Conservation (phyloP, 306 rosid species). For the Sphenostylis stenocarpa region DNA sequence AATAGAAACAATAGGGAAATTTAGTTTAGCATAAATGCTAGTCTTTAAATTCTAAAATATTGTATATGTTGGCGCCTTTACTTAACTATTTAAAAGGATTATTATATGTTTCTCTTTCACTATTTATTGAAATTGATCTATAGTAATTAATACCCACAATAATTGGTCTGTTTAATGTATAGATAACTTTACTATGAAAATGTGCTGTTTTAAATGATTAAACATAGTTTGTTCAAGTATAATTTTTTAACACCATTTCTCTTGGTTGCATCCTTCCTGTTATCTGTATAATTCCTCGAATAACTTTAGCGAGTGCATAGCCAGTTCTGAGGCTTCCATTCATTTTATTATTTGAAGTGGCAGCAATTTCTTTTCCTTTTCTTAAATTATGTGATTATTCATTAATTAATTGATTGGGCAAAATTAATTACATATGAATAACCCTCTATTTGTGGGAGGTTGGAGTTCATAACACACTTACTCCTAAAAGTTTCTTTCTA, state of each 20-base stretch:
- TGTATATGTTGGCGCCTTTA: neutral
- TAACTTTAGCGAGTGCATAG: neutral
- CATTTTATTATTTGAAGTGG: neutral
- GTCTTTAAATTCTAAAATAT: neutral
- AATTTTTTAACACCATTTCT: neutral
- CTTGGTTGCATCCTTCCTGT: neutral
- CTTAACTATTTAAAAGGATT: neutral
- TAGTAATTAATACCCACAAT: neutral
- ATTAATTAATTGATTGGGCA: neutral
- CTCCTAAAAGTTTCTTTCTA: neutral
- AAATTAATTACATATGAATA: neutral
- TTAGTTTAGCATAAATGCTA: neutral
- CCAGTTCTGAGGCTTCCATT: constrained; percentile 10
- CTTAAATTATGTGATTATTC: neutral
- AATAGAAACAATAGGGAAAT: constrained; percentile 11
- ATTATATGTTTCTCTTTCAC: neutral
- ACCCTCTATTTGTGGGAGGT: constrained; percentile 1
- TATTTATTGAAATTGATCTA: neutral
- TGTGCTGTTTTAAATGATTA: neutral
- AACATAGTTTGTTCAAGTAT: neutral
- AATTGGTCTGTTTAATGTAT: neutral
- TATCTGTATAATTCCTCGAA: neutral
- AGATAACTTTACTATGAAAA: neutral
- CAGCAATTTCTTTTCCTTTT: neutral
- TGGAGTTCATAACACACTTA: neutral